A percentile compares a stretch with the other conserved stretches of the same genome.
phyloP scores from a whole-genome alignment of 192 early-diverging fungal species.

The Rhizophagus prolifer region DNA sequence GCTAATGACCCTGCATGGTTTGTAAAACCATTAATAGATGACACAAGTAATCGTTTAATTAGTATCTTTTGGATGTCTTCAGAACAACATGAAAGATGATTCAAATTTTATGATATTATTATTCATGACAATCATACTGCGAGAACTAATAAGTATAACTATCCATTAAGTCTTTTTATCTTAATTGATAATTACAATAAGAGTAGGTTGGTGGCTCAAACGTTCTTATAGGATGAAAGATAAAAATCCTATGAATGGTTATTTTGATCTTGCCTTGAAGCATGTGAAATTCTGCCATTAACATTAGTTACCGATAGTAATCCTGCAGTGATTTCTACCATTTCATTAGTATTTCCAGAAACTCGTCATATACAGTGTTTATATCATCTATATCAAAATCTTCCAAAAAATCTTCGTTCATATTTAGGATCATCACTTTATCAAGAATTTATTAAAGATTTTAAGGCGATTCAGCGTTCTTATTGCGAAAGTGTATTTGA shows the following conservation, averaged over 20 bases:
- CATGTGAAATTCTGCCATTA: too few relatives aligned
- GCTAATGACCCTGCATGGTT: not conserved
- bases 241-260: too few relatives aligned
- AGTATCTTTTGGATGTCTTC: not conserved
- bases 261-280: too few relatives aligned
- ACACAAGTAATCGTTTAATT: not conserved
- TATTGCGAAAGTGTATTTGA: too few relatives aligned
- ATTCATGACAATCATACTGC: not conserved
- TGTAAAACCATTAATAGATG: not conserved
- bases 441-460: not conserved
- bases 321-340: too few relatives aligned
- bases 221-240: not conserved
- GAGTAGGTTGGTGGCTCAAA: not conserved
- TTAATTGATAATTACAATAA: not conserved
- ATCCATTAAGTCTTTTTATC: not conserved
- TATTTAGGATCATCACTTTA: too few relatives aligned
- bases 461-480: too few relatives aligned
- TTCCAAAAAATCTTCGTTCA: too few relatives aligned
- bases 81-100: not conserved
- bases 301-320: too few relatives aligned
- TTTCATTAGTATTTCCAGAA: too few relatives aligned
- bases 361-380: too few relatives aligned
- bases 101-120: not conserved
- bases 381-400: too few relatives aligned
- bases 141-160: not conserved